These are phyloP conservation scores for Trypanosomatidae sp. DNA, from an alignment of 208 protist species.

Conservation along the genomic window DNA sequence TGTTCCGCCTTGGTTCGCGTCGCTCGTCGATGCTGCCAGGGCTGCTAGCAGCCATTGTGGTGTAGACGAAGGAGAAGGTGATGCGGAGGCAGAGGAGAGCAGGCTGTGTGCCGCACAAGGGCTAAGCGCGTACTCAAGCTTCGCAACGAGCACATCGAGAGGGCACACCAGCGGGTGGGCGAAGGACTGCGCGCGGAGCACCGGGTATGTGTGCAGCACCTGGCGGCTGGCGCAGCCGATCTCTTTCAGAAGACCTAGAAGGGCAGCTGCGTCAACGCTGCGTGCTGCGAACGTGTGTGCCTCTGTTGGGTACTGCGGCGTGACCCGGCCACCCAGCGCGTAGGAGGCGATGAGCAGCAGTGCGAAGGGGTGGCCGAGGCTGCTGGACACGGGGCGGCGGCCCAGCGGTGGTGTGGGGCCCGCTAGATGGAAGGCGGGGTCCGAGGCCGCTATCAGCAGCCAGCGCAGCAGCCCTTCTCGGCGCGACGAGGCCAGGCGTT, in stretches of 20 bases:
- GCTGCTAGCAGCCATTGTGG: no score
- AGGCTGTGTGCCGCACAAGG: conserved; percentile 24
- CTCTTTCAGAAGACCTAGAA: conserved; percentile 1
- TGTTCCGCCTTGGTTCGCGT: no score
- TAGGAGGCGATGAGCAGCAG: conserved; percentile 15
- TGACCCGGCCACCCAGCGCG: conserved; percentile 16
- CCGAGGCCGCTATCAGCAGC: conserved; percentile 1
- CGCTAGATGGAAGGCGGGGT: background rate
- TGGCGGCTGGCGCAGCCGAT: conserved; percentile 10
- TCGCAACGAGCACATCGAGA: conserved; percentile 10
- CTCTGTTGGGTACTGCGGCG: conserved; percentile 3
- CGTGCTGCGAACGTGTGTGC: background rate
- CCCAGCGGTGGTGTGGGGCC: no score
- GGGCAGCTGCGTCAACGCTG: background rate
- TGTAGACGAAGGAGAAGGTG: background rate
- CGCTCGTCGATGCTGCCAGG: no score
- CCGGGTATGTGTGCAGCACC: conserved; percentile 27
- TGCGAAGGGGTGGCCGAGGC: conserved; percentile 14
- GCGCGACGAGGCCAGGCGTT: conserved; percentile 5
- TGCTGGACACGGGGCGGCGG: no score
- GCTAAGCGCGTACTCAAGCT: conserved; percentile 19
- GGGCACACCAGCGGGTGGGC: conserved; percentile 12
- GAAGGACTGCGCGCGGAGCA: conserved; percentile 2
- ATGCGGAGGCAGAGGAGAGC: no score
- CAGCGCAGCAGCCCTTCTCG: conserved; percentile 27